Evolutionary conservation across 2,329 filamentous ascomycete species (phyloP), one percentile per base, ranked within the genome.

Genomic region (Aspergillus amoenus): DNA sequence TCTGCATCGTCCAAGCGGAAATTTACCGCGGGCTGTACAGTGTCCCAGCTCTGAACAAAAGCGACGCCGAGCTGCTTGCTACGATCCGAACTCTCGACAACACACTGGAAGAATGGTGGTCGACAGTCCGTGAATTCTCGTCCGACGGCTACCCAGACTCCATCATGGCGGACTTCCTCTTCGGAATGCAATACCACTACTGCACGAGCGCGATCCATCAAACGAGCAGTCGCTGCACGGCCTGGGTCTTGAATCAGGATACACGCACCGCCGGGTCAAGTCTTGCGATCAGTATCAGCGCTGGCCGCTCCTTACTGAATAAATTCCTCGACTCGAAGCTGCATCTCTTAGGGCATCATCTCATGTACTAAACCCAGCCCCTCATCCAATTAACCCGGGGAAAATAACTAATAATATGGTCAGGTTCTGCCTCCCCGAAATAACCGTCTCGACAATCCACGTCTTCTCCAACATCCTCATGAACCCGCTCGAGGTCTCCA

Each of bases 191-290:
- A 17, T 61, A 61, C 17, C 53, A 59, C 34, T 59, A 59, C 50
- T 59, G 56, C 24, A 54, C 57, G 52, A 41, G 45, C 9, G 49
- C 50, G 21, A 61, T 61, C n/a, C 59, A 61, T n/a, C 59, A 61
- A 47, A 48, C 53, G 2, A 59, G 59, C 8, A 55, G 59, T 30
- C 53, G 57, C 12, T 59, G 59, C 15, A 56, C 41, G 8, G 32
- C 45, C 4, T 59, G 59, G 59, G 34, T 54, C 4, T 47, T 42
- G 37, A 59, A 61, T 7, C 52, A 56, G 27, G 49, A 61, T 39
- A 56, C 59, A 0, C 41, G 53, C 13, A 50, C 37, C 2, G 34
- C 49, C 3, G 53, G 56, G 1, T 61, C 59, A 2, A 61, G 59
- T 13, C 56, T 59, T 1, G 57, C 53, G 8, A 39, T 61, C 3